Base-by-base conservation (phyloP, 495 filamentous ascomycete genomes). In the Aspergillus funiculosus region DNA sequence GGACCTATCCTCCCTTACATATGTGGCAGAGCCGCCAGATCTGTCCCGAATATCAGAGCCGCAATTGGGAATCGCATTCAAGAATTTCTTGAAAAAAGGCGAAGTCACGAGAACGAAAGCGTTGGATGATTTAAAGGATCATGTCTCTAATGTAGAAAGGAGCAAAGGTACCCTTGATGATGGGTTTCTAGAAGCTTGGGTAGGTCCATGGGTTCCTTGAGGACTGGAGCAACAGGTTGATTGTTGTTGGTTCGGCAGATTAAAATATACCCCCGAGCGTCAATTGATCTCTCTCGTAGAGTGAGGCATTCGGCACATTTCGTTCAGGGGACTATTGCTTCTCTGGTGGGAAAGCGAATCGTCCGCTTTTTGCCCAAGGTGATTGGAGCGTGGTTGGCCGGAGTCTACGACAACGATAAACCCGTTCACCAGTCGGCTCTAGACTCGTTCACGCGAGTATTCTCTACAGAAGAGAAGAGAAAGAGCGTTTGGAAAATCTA, bases 61-160 rank as follows among this genome's bases (percentile, higher is more conserved):
- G 21, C 85, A 89, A 56, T 69, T 92, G 36, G 78, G 87, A 10
- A 89, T 99, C 6, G 77, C 83, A 15, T 90, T 95, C 72, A 94
- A 96, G 61, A 94, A 90, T 54, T 72, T 95, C 11, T 75, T 80
- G 35, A 99, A 97, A 68, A 94, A 89, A 63, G 90, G 95, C 68
- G 83, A 83, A 46, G 91, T 79, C 10, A 99, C 94, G 20, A 91
- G 94, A 54, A 74, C 83, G n/a, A 95, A 94, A 60, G 92, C 89
- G 0, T 61, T 99, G 38, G 91, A 97, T 43, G 91, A 95, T 30
- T 61, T 99, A 24, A 76, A 83, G 34, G 59, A 75, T 28, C 77
- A 83, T 55, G 68, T 88, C n/a, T 44, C 71, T 52, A 61, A 66
- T 40, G 44, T 72, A 35, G 56, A 71, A 41, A 67, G 65, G 11